Percentiles rank a stretch among this genome's conserved stretches.
phyloP scores from a whole-genome alignment of 495 filamentous ascomycete species.

The Evernia prunastri region DNA sequence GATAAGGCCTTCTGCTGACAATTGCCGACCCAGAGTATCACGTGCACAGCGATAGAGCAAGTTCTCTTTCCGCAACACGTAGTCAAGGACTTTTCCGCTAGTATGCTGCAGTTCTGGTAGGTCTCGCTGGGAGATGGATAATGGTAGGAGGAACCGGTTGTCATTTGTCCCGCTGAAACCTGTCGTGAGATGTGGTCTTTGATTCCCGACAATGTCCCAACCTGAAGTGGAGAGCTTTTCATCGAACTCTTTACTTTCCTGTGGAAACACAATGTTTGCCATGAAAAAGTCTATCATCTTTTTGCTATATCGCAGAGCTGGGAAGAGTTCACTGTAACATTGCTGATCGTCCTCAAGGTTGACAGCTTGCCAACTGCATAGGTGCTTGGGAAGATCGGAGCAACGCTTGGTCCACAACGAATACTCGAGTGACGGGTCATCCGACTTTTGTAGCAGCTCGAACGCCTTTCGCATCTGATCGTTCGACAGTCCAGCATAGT shows the following conservation, averaged over 20 bases:
- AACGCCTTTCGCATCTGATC: slow-evolving; percentile 47
- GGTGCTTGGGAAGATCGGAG: neutral
- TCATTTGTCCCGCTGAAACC: slow-evolving; percentile 75
- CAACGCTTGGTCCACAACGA: slow-evolving; percentile 43
- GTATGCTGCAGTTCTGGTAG: slow-evolving; percentile 51
- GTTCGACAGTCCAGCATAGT: slow-evolving; percentile 54
- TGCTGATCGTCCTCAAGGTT: slow-evolving; percentile 23
- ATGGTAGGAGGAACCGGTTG: slow-evolving; percentile 49
- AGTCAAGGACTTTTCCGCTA: slow-evolving; percentile 55
- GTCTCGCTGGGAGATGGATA: slow-evolving; percentile 50
- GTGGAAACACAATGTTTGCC: slow-evolving; percentile 55
- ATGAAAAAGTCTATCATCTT: slow-evolving; percentile 55
- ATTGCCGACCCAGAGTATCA: neutral
- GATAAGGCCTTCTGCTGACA: neutral
- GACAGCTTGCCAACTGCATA: neutral
- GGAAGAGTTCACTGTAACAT: slow-evolving; percentile 24
- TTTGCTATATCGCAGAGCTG: slow-evolving; percentile 9
- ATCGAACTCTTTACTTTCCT: slow-evolving; percentile 58
- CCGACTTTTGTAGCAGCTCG: slow-evolving; percentile 42
- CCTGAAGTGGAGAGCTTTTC: slow-evolving; percentile 61
- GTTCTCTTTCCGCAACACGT: slow-evolving; percentile 53
- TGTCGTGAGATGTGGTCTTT: slow-evolving; percentile 45
- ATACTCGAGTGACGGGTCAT: slow-evolving; percentile 51
- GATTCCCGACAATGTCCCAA: slow-evolving; percentile 55
- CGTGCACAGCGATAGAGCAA: neutral